Percentiles rank a stretch among this genome's conserved stretches.
These are phyloP conservation scores for Scytalidium sp. DNA, from an alignment of 2,329 filamentous ascomycete genomes.

Conservation along the genomic window DNA sequence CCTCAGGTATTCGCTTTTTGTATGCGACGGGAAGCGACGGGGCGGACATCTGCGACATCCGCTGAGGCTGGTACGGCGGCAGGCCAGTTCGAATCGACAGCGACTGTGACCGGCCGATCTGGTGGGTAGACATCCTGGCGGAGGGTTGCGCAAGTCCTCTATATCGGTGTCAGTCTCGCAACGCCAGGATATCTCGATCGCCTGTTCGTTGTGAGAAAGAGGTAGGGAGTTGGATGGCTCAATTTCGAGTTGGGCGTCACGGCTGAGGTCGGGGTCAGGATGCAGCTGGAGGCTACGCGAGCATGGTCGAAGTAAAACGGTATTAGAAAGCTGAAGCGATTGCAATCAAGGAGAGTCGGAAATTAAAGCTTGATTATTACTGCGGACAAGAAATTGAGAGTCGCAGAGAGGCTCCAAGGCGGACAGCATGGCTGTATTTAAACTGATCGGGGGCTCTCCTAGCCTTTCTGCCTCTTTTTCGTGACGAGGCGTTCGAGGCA, in stretches of 20 bases:
- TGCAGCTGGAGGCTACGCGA: not conserved
- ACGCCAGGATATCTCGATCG: too few species aligned
- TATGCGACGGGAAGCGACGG: slow-evolving; percentile 3
- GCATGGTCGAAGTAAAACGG: not conserved
- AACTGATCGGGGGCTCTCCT: too few species aligned
- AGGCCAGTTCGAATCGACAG: not conserved
- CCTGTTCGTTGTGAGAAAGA: too few species aligned
- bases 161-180: too few species aligned
- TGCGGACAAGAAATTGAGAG: too few species aligned
- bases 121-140: not conserved
- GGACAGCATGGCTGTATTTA: too few species aligned
- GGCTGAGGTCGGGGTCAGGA: not conserved
- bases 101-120: not conserved
- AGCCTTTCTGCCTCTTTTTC: not conserved
- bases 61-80: not conserved
- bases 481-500: not conserved
- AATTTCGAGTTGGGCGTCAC: not conserved
- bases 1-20: slow-evolving; percentile 14
- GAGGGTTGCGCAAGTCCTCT: not conserved
- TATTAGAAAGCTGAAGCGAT: not conserved
- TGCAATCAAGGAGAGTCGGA: not conserved
- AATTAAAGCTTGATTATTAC: not conserved
- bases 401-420: too few species aligned
- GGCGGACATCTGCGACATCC: slow-evolving; percentile 10
- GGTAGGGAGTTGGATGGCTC: not conserved